Base-by-base conservation (phyloP, 2,329 filamentous ascomycete species). In the Reticulascus tulasneorum region DNA sequence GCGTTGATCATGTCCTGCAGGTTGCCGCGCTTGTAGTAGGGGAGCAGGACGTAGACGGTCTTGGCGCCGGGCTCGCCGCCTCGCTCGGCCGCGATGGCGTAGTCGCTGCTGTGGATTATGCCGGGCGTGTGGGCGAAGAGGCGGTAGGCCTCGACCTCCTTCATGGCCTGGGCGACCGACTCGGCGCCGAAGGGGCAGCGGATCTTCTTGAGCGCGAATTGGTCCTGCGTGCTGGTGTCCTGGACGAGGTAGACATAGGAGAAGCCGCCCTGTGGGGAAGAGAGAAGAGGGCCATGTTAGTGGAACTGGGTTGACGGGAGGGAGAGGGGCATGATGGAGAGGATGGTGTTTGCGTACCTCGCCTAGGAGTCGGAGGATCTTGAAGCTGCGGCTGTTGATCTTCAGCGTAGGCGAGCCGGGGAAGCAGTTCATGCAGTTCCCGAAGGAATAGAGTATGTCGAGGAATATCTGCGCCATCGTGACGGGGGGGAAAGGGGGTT, bases 171-270 rank as follows among this genome's bases (percentile, higher is more conserved):
- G 48, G 88, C 82, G 40, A 98, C 91, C 18, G 88, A 95, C 71
- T 98, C 93, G 62, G 93, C 85, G 48, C 93, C 93, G 56, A 98
- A 97, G 5, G 93, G 91, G 71, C 93, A 98, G 58, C 91, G 84
- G 62, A 98, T 98, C 75, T 98, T 98, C 66, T 98, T 98, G 44
- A 97, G 81, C 13, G 93, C 93, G 62, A 94, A 91, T 29, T 95
- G 77, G 52, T 91, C 81, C 41, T 86, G 85, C 34, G 80, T 84
- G 36, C 79, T 72, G 30, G 85, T 91, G 62, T 96, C 90, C 71
- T 97, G 86, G 42, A 98, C 93, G 41, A 98, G 86, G 67, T 98
- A 98, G 51, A 98, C 93, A 64, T 97, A 98, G 47, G 89, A 95
- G 72, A 98, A 98, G 55, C 93, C 93, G 58, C 93, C 93, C 84